Base-by-base conservation (phyloP, 148 eudicot genomes). In the Cornus suecica region DNA sequence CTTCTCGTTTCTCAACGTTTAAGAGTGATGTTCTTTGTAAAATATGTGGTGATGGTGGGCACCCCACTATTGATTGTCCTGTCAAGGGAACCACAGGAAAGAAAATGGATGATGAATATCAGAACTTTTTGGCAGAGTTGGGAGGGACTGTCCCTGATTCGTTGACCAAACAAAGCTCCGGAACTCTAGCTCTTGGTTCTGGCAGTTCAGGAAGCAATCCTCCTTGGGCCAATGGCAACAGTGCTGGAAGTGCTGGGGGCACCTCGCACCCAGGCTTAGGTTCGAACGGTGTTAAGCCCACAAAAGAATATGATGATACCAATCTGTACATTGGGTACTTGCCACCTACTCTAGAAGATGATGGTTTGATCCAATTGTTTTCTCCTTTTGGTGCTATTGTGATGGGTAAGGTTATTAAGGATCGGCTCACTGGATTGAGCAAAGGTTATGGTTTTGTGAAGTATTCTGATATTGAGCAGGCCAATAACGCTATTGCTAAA, bases 401-500 rank as follows among this genome's bases (percentile, higher is more conserved):
- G 80, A 90, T 83, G 92, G 97, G 97, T 26, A 94, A 91, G 84
- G 93, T 94, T 76, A 90, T 94, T 52, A 94, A 87, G 80, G 97
- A 94, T 58, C 75, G 89, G 29, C 80, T 77, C 27, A 84, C 90
- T 73, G 90, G 90, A 65, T 70, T 88, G 80, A 91, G 97, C 81
- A 94, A 91, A 81, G 98, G 98, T 52, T 94, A 94, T 84, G 98
- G 98, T 41, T 94, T 94, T 84, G 98, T 94, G 45, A 94, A 91
- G 84, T 94, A 90, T 84, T 83, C 97, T 5, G 87, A 80, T 83
- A 84, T 85, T 52, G 84, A 86, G 29, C 87, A 88, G 85, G 98
- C 98, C 10, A 91, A 88, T 80, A 68, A 77, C 31, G 98, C 98
- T 70, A 94, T 92, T 69, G 76, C 79, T 63, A 79, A 87, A 72